phyloP scores from a whole-genome alignment of 768 basidiomycete genomes.

The Lactarius indigo region DNA sequence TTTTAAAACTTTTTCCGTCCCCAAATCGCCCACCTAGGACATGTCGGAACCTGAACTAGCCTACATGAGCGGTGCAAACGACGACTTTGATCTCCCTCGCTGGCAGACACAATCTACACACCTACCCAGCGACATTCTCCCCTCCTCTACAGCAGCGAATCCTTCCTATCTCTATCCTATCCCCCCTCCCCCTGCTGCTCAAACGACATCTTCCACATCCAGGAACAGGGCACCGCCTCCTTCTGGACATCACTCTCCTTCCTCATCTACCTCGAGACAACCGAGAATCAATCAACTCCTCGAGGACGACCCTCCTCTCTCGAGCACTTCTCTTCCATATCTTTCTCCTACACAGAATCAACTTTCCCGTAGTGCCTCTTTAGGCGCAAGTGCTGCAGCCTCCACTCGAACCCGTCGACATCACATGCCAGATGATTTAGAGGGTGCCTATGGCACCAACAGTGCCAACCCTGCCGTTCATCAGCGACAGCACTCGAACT shows the following conservation, averaged over 20 bases:
- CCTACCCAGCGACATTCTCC: conserved; percentile 37
- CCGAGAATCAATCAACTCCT: conserved; percentile 64
- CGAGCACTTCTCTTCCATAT: conserved; percentile 46
- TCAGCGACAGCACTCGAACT: conserved; percentile 32
- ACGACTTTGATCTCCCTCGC: conserved; percentile 71
- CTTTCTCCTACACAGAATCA: conserved; percentile 48
- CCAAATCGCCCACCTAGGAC: conserved; percentile 27
- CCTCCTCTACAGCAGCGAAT: conserved; percentile 50
- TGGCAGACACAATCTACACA: conserved; percentile 47
- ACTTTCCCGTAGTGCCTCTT: conserved; percentile 64
- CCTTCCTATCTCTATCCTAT: conserved; percentile 53
- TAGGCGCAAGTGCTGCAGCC: conserved; percentile 40
- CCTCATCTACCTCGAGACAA: conserved; percentile 42
- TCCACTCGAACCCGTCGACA: conserved; percentile 57
- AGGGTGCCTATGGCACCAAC: conserved; percentile 46
- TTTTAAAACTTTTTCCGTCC: not conserved
- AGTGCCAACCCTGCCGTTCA: conserved; percentile 39
- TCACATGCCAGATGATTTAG: conserved; percentile 67
- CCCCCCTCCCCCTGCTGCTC: conserved; percentile 51
- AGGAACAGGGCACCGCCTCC: conserved; percentile 44
- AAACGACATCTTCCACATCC: conserved; percentile 36
- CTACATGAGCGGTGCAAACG: conserved; percentile 75
- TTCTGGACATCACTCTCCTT: conserved; percentile 47
- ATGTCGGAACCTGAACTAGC: conserved; percentile 76
- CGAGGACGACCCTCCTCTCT: conserved; percentile 50